These are phyloP conservation scores for Lactarius akahatsu DNA, from an alignment of 768 basidiomycete species.

Conservation along the genomic window DNA sequence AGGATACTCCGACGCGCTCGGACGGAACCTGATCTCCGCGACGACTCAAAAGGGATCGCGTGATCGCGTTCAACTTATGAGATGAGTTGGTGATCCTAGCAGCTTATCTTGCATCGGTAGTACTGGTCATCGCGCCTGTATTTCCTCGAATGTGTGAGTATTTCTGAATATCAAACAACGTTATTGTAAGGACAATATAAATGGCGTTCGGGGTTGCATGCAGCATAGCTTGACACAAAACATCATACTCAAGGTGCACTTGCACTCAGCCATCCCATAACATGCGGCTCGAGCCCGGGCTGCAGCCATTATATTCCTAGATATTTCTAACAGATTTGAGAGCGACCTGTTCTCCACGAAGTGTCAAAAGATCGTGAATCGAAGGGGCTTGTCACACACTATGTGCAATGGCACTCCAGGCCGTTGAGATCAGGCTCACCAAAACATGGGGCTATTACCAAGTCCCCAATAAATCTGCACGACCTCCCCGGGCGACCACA, in stretches of 20 bases:
- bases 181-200: background rate
- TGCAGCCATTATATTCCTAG: no score
- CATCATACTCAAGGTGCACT: no score
- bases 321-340: no score
- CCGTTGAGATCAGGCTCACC: background rate
- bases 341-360: background rate
- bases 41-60: background rate
- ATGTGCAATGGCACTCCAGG: no score
- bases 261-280: no score
- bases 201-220: no score
- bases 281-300: no score
- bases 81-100: background rate
- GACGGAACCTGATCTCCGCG: background rate
- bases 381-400: background rate
- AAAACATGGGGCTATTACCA: conserved; percentile 18
- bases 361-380: background rate
- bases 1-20: conserved; percentile 4
- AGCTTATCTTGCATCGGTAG: no score
- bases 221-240: background rate
- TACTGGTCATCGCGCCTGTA: background rate
- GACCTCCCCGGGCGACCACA: conserved; percentile 27
- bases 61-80: conserved; percentile 2
- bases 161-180: conserved; percentile 17
- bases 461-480: conserved; percentile 39
- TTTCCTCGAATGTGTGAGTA: conserved; percentile 20